Base-by-base conservation (phyloP, 257 asterid species). In the Schizonepeta tenuifolia region DNA sequence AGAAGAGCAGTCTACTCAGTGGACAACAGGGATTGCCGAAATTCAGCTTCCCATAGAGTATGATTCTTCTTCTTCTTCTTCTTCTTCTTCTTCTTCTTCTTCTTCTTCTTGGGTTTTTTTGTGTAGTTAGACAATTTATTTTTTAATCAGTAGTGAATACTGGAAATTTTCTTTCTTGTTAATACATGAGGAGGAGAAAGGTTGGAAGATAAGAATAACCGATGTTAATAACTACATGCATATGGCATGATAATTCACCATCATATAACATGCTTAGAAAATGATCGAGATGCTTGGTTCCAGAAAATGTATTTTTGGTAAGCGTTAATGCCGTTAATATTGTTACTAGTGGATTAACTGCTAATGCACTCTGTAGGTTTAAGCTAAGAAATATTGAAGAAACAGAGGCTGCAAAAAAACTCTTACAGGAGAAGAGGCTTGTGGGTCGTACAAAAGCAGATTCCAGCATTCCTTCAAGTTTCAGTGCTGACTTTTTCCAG, bases 21-120 rank as follows among this genome's bases (percentile, higher is more conserved):
- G 99, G 99, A 94, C 99, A 24, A 94, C 99, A 11, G 99, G 99
- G 72, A 94, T 94, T 67, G 97, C 99, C 58, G 99, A 94, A 87
- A 72, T 94, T 71, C 99, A 94, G 82, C 97, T 94, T 78, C 97
- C 99, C 10, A 91, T 94, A 73, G 99, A 94, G 99, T 94, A 90
- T 21, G 89, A n/a, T n/a, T 56, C 67, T 70, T 61, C 59, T 73
- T 21, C 64, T 17, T 75, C 65, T 12, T 68, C 0, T 51, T 13
- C 17, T 3, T 43, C 12, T 43, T 31, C 6, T 4, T 7, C 68
- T 21, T 67, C 65, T 12, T 68, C 0, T 51, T 13, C 17, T 3
- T 43, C 12, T 43, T 31, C 6, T 4, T 7, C 68, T 21, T 67
- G n/a, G n/a, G n/a, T n/a, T n/a, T n/a, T n/a, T n/a, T n/a, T n/a